Base-by-base conservation (phyloP, 2,329 filamentous ascomycete genomes). In the Echinosphaeria canescens region DNA sequence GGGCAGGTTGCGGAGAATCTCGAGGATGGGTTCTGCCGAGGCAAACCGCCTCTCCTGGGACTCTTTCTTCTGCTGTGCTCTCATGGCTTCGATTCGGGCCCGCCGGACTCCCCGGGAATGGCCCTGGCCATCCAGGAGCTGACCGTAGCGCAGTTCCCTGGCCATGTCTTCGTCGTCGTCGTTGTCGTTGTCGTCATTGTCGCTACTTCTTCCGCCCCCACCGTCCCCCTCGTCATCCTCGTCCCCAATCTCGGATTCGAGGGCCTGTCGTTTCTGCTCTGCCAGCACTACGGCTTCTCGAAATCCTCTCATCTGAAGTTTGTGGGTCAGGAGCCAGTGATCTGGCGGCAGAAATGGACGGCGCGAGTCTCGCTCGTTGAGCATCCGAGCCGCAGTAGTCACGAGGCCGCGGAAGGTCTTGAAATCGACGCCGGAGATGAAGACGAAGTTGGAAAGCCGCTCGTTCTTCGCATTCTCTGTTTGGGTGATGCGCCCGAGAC, bases 1-100 rank as follows among this genome's bases (percentile, higher is more conserved):
- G 0, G 88, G 88, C 72, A 98, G 90, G 40, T 95, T 90, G 36
- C 88, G 75, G 27, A 98, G 50, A 5, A 98, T 78, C 41, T 93
- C 84, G 8, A 93, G 56, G 36, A 85, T 74, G 1, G 88, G 85
- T 1, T 76, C 80, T 32, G 92, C 69, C 10, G 75, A 64, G 25
- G 84, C 78, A 14, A 90, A 51, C 32, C 78, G 65, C 35, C 78
- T 70, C 36, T 73, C 70, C 20, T 73, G 61, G 23, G 71, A 70
- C 5, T 63, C 59, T 40, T 69, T 70, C 34, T 69, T 63, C 39
- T 80, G 69, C 35, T 70, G 63, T 22, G 59, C 55, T 34, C 65
- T 64, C 24, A 75, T 46, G 29, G 56, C 54, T 41, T 84, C 75
- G 13, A 73, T 50, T 25, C 67, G 62, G 10, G 66, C 17, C 17